Evolutionary conservation across 495 filamentous ascomycete species (phyloP), one percentile per base, ranked within the genome.

Genomic region (Usnea hakonensis): DNA sequence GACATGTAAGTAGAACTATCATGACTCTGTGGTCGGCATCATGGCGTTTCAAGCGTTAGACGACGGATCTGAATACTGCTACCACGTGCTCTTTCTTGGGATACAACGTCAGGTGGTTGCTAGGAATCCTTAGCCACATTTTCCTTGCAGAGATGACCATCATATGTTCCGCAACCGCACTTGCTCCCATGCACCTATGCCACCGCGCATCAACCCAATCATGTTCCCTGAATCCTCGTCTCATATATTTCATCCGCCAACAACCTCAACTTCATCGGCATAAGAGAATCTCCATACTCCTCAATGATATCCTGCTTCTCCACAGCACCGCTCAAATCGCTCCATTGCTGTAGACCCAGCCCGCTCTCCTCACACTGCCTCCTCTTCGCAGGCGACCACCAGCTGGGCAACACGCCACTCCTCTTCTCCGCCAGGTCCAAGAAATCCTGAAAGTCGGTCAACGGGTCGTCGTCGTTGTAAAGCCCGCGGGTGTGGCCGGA

Each of bases 201-300:
- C 13, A 46, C 17, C 11, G 26, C 26, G 10, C 46, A 28, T 30
- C 7, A 30, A 5, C 46, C 5, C 48, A 5, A 30, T 32, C 16
- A 52, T 16, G 48, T 52, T 32, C 48, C 48, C n/a, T 58, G 9
- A 36, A 67, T 52, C 52, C 19, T 38, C 26, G 55, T 59, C 10
- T 64, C 67, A 57, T 72, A 69, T 19, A 74, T 62, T 36, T 55
- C 43, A 50, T 74, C 70, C 5, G 52, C 71, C 38, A 75, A 62
- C 61, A 74, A 62, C 26, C 72, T 61, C 65, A 80, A 60, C 71
- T 80, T 79, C 74, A 79, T 77, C 11, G 74, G 70, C 62, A 80
- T 74, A 2, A n/a, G 41, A 5, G 19, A 0, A 37, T 78, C 68
- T 5, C 70, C 71, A 55, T 80, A 80, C 21, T 75, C 72, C 33